Conservation (phyloP, 2,329 filamentous ascomycete genomes). For the Apiospora rasikravindrae region DNA sequence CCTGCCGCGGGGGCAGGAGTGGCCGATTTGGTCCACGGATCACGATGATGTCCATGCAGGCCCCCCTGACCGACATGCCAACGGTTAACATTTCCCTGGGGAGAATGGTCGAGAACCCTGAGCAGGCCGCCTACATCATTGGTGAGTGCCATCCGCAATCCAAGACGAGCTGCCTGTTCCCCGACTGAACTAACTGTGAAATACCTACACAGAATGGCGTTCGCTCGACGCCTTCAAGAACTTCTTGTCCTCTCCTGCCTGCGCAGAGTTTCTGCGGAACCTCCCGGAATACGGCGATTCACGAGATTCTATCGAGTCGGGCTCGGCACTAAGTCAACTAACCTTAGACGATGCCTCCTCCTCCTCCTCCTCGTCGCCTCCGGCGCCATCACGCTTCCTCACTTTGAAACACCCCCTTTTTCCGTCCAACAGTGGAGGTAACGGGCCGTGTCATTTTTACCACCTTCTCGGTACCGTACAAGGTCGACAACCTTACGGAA, state of each 20-base stretch:
- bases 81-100: slow-evolving; percentile 23
- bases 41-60: slow-evolving; percentile 26
- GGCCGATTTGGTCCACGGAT: slow-evolving; percentile 28
- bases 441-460: neutral
- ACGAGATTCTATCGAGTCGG: neutral
- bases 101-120: slow-evolving; percentile 29
- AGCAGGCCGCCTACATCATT: slow-evolving; percentile 30
- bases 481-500: neutral
- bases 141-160: slow-evolving; percentile 20
- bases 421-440: neutral
- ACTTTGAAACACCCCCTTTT: neutral
- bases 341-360: neutral
- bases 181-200: slow-evolving; percentile 19
- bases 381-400: neutral
- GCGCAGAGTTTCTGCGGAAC: slow-evolving; percentile 27
- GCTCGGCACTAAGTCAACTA: neutral
- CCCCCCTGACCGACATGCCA: slow-evolving; percentile 25
- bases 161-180: slow-evolving; percentile 3
- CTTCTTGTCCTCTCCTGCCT: slow-evolving; percentile 29
- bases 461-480: neutral
- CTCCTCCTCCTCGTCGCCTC: neutral
- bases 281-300: slow-evolving; percentile 22
- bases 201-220: slow-evolving; percentile 23
- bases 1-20: slow-evolving; percentile 29
- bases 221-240: slow-evolving; percentile 24